Evolutionary conservation across 2,329 filamentous ascomycete genomes (phyloP).

Genomic region (Colletotrichum simmondsii): DNA sequence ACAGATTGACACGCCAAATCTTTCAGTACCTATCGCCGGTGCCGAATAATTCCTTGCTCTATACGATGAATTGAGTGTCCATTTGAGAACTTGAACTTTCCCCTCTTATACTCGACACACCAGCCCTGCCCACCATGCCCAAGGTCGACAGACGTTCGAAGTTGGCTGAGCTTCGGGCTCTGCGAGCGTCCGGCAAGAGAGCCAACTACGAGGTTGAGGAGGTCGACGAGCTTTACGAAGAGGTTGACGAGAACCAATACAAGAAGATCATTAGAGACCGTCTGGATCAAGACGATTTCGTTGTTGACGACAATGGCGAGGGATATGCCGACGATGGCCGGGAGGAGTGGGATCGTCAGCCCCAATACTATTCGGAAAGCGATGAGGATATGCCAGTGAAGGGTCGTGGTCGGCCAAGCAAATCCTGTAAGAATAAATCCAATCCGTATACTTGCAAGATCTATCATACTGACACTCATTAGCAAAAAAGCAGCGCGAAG

Average conservation of each 20-base stretch:
- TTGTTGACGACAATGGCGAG: constrained; percentile 97
- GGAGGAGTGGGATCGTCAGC: constrained; percentile 88
- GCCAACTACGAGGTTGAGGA: constrained; percentile 88
- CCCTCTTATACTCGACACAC: background rate
- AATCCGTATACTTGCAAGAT: background rate
- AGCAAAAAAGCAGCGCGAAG: constrained; percentile 90
- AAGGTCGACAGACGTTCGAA: constrained; percentile 59
- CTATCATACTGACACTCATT: constrained; percentile 12
- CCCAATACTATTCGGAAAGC: constrained; percentile 75
- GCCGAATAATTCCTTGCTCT: background rate
- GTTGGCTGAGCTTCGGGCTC: constrained; percentile 83
- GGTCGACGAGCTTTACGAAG: constrained; percentile 88
- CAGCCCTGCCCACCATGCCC: constrained; percentile 48
- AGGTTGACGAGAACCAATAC: constrained; percentile 96
- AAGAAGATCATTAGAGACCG: constrained; percentile 93
- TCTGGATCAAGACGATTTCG: constrained; percentile 94
- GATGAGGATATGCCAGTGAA: constrained; percentile 70
- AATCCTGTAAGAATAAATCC: constrained; percentile 55
- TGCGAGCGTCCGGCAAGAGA: constrained; percentile 91
- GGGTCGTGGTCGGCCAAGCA: constrained; percentile 60
- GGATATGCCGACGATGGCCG: constrained; percentile 97
- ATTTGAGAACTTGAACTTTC: background rate
- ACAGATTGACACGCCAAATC: constrained; percentile 10
- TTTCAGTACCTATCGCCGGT: background rate
- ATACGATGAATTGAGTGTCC: constrained; percentile 10